These are phyloP conservation scores for Picochlorum sp. DNA, from an alignment of 139 green algal species.

Conservation along the genomic window DNA sequence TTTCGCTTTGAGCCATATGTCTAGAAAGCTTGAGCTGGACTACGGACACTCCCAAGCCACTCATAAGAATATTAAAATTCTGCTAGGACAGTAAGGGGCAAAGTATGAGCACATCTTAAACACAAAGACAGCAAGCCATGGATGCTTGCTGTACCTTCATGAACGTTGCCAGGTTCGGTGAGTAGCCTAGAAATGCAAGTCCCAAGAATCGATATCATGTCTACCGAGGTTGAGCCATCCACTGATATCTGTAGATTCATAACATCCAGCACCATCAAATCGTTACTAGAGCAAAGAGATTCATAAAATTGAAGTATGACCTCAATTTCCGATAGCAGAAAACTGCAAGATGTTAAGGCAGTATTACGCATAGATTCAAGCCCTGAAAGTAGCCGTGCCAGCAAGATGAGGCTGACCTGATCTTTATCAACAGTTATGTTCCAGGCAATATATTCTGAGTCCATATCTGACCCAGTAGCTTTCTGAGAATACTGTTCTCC, in stretches of 20 bases:
- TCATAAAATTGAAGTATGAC: neutral
- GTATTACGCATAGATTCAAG: too few species aligned
- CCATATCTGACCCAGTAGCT: too few species aligned
- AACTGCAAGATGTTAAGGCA: too few species aligned
- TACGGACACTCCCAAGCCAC: neutral
- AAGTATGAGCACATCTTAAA: conserved; percentile 4
- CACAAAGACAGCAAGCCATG: neutral
- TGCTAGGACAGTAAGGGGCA: conserved; percentile 1
- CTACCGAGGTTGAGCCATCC: neutral
- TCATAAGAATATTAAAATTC: neutral
- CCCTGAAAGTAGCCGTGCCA: too few species aligned
- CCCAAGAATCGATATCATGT: neutral
- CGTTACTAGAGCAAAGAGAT: neutral
- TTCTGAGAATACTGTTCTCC: too few species aligned
- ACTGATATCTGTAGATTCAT: neutral
- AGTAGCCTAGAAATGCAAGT: neutral
- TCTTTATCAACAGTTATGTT: too few species aligned
- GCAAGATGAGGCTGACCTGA: too few species aligned
- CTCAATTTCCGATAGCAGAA: neutral
- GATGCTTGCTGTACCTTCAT: too few species aligned
- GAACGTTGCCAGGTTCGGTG: too few species aligned
- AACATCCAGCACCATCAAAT: neutral
- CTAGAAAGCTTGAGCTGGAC: neutral
- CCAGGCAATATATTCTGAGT: too few species aligned
- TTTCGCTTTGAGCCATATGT: neutral